Evolutionary conservation across 83 land plant genomes (phyloP).

Genomic region (Picea abies): DNA sequence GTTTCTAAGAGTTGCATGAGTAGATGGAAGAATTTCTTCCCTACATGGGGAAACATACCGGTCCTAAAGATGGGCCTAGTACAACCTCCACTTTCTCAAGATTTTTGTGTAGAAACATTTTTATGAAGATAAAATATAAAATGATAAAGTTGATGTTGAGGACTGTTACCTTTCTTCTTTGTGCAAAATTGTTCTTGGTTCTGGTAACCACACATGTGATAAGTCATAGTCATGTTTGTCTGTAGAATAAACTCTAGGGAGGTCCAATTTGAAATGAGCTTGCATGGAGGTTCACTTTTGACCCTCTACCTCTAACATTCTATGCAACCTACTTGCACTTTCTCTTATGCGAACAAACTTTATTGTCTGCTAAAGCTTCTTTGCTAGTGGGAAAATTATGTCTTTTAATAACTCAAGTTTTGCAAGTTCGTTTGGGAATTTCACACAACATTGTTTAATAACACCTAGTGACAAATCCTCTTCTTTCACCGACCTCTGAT

Average conservation of each 20-base stretch:
- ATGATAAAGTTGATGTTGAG: conserved; percentile 25
- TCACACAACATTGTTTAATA: conserved; percentile 81
- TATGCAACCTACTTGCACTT: conserved; percentile 62
- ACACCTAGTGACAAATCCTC: conserved; percentile 81
- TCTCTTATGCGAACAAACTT: conserved; percentile 69
- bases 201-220: no score
- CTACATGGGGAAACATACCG: conserved; percentile 19
- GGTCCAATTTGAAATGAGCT: conserved; percentile 58
- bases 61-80: not conserved
- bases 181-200: no score
- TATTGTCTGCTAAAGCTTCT: conserved; percentile 82
- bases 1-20: conserved; percentile 26
- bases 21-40: conserved; percentile 28
- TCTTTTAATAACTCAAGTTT: conserved; percentile 81
- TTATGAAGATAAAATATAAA: conserved; percentile 36
- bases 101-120: conserved; percentile 6
- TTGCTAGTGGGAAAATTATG: conserved; percentile 80
- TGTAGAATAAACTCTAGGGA: no score
- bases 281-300: conserved; percentile 80
- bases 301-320: conserved; percentile 52
- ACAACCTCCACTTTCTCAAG: conserved; percentile 40
- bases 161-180: conserved; percentile 16
- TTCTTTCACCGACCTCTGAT: not conserved
- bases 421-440: conserved; percentile 71
- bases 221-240: no score